Evolutionary conservation across 2,329 filamentous ascomycete species (phyloP), one percentile per base, ranked within the genome.

Genomic region (Aspergillus ochraceoroseus): DNA sequence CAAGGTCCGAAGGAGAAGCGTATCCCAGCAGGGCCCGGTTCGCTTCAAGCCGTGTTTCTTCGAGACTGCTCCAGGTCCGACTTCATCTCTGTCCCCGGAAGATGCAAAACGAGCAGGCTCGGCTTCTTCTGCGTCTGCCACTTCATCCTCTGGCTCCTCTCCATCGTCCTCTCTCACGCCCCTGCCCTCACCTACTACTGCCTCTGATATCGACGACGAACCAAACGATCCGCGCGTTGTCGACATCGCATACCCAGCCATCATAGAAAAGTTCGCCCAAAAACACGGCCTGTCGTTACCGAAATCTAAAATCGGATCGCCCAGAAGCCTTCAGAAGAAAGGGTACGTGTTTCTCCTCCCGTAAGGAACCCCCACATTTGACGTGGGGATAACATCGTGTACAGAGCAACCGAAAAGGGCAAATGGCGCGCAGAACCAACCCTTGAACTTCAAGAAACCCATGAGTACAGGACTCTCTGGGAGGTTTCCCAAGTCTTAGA

Each of bases 401-500:
- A 18, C 19, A 41, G 33, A 7, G 26, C 33, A 14, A 22, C 18
- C 15, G 23, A 15, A 25, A 42, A 42, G 19, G 38, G 23, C n/a
- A 42, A 32, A 36, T 35, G 25, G 18, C 38, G 17, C 12, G 8
- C 13, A 1, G 6, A 22, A 14, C 4, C 9, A 12, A 4, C 17
- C 15, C 13, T 38, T 9, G 40, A 28, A 11, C 40, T 43, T 2
- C 8, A 25, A 7, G 32, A 37, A 19, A 17, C 34, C 6, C 5
- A 13, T 7, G 25, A 38, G 14, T 12, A 15, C 15, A 14, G 23
- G n/a, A n/a, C n/a, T 8, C 11, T 17, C 11, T 39, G 35, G 43
- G 18, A 43, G 11, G 31, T 46, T 7, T 32, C 25, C 4, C 30
- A 35, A 9, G 23, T 46, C 29, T 20, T 46, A 9, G 39, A 46